phyloP scores from a whole-genome alignment of 176 grass and related monocot species.

The Ensete ventricosum region DNA sequence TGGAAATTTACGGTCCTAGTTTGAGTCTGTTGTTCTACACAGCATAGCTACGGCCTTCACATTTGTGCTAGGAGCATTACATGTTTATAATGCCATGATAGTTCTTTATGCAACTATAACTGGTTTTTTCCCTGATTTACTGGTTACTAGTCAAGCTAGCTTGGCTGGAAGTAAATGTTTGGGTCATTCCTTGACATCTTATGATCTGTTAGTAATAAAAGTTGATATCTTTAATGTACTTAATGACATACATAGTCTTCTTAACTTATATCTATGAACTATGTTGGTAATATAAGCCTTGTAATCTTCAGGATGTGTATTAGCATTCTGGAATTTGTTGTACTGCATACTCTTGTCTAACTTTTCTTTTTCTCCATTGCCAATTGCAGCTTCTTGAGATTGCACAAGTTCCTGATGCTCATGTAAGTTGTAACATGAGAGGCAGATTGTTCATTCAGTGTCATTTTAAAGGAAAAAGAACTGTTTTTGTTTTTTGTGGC shows the following conservation, averaged over 20 bases:
- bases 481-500: neutral
- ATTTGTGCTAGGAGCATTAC: neutral
- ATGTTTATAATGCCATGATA: neutral
- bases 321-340: too few species aligned
- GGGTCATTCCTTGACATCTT: neutral
- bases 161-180: neutral
- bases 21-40: neutral
- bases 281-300: slow-evolving; percentile 46
- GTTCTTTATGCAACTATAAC: neutral
- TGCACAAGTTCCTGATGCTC: slow-evolving; percentile 95
- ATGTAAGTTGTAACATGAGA: slow-evolving; percentile 45
- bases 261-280: too few species aligned
- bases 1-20: too few species aligned
- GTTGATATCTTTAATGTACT: neutral
- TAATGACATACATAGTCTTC: too few species aligned
- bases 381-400: slow-evolving; percentile 91
- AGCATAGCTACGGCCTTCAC: neutral
- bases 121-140: neutral
- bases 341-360: neutral
- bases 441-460: neutral
- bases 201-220: neutral
- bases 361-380: neutral
- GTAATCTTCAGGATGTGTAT: slow-evolving; percentile 5
- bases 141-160: neutral
- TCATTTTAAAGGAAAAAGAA: neutral